Base-by-base conservation (phyloP, 2,329 filamentous ascomycete genomes). In the Ramularia collo-cygni region DNA sequence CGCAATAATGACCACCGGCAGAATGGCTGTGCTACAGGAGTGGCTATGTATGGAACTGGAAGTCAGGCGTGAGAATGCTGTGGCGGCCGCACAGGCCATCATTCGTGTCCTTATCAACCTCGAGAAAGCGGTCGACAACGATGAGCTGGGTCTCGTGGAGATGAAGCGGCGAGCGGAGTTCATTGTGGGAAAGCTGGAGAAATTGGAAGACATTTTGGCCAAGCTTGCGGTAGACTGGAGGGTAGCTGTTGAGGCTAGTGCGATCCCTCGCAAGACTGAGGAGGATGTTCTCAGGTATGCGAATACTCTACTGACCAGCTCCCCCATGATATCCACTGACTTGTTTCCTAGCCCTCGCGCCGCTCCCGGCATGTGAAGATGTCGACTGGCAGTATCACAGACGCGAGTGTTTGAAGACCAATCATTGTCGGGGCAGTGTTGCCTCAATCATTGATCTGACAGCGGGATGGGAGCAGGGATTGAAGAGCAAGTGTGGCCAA, bases 61-160 rank as follows among this genome's bases (percentile, higher is more conserved):
- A 24, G 15, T 41, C 14, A 33, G 42, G 2, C 42, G 40, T 14
- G 42, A 41, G 24, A 40, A 38, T 29, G 42, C 42, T 10, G 38
- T 44, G 3, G 29, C 21, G 18, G 42, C 42, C 13, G 34, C 35
- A 1, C 17, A 41, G 15, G 29, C 40, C 19, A 31, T 44, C 10
- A 28, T 37, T 3, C 15, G 29, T 8, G 21, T 44, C 10, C 21
- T 44, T n/a, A 24, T 30, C 8, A 13, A 29, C 19, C 26, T 42
- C 1, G 13, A 27, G 16, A 13, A 24, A 6, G 6, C 6, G 6
- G 10, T 24, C 10, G 10, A 10, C 21, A 24, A 27, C n/a, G 19
- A n/a, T 27, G 12, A 35, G n/a, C 24, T 38, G 13, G 30, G 37
- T 7, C 9, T 39, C 6, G 34, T 27, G 37, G 37, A 39, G 37